Percentiles rank a stretch among this genome's conserved stretches.
These are phyloP conservation scores for Colletotrichum sp. DNA, from an alignment of 2,329 filamentous ascomycete species.

Conservation along the genomic window DNA sequence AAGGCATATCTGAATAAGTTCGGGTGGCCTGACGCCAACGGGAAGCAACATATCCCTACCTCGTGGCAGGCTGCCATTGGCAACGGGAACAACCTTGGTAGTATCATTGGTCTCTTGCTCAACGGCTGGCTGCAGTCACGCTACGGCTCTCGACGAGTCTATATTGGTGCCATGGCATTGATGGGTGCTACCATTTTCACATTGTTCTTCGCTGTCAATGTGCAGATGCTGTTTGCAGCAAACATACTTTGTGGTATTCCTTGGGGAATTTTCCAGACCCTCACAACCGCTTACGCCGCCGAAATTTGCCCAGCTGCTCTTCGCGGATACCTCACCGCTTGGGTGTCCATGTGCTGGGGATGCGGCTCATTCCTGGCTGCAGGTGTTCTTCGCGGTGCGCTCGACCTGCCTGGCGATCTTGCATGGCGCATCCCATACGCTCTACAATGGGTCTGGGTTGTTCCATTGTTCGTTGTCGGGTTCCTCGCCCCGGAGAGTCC, in stretches of 20 bases:
- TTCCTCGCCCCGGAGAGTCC: conserved; percentile 54
- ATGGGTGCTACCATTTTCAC: conserved; percentile 41
- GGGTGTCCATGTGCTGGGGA: conserved; percentile 45
- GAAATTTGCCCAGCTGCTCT: conserved; percentile 42
- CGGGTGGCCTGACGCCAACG: conserved; percentile 35
- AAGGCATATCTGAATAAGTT: conserved; percentile 34
- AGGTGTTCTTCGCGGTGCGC: conserved; percentile 35
- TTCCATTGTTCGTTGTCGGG: conserved; percentile 46
- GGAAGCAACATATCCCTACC: conserved; percentile 44
- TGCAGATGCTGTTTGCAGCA: conserved; percentile 35
- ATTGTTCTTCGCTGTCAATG: conserved; percentile 38
- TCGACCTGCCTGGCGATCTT: conserved; percentile 21
- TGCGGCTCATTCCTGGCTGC: conserved; percentile 40
- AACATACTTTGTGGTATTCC: conserved; percentile 30
- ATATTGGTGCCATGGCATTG: conserved; percentile 38
- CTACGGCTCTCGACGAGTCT: conserved; percentile 39
- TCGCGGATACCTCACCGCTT: conserved; percentile 42
- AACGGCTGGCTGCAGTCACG: conserved; percentile 42
- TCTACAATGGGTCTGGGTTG: conserved; percentile 56
- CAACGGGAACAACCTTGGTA: conserved; percentile 44
- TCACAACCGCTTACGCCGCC: conserved; percentile 43
- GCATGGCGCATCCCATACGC: conserved; percentile 38
- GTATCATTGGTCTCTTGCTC: conserved; percentile 46
- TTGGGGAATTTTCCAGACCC: conserved; percentile 38
- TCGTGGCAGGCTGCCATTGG: conserved; percentile 49